These are phyloP conservation scores for Botrytis medusae DNA, from an alignment of 2,329 filamentous ascomycete species.

Conservation along the genomic window DNA sequence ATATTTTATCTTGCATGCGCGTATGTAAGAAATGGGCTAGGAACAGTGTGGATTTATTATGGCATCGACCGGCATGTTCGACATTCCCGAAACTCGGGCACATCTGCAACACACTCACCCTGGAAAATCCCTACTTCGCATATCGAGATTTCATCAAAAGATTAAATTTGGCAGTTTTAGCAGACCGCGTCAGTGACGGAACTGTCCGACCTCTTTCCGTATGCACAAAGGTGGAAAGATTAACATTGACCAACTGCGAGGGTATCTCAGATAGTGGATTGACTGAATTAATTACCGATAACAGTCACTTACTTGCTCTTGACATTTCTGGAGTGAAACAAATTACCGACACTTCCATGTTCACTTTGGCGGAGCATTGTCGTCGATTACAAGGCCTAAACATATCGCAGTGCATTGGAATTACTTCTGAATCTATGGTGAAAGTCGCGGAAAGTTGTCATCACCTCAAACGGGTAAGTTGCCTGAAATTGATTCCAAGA, in stretches of 20 bases:
- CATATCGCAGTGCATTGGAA: conserved; percentile 78
- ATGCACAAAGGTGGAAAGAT: conserved; percentile 87
- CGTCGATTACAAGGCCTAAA: conserved; percentile 87
- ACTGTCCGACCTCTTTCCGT: conserved; percentile 77
- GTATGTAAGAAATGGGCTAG: conserved; percentile 93
- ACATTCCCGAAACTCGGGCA: conserved; percentile 78
- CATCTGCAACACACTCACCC: conserved; percentile 76
- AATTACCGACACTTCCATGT: conserved; percentile 79
- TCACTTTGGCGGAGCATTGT: conserved; percentile 77
- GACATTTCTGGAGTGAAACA: conserved; percentile 81
- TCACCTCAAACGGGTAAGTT: conserved; percentile 77
- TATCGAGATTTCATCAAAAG: conserved; percentile 91
- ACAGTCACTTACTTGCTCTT: conserved; percentile 78
- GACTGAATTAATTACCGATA: conserved; percentile 74
- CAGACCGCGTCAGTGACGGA: conserved; percentile 77
- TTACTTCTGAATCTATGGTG: conserved; percentile 84
- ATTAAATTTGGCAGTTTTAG: conserved; percentile 81
- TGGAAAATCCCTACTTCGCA: conserved; percentile 75
- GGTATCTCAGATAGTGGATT: conserved; percentile 83
- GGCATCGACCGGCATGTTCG: conserved; percentile 90
- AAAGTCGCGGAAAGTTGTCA: conserved; percentile 77
- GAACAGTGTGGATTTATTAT: conserved; percentile 89
- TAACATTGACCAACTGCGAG: conserved; percentile 89
- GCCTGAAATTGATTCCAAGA: neutral
- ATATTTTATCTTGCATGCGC: conserved; percentile 85